These are phyloP conservation scores for Austroboletus novae-zelandiae DNA, from an alignment of 1,284 basidiomycete genomes.

Conservation along the genomic window DNA sequence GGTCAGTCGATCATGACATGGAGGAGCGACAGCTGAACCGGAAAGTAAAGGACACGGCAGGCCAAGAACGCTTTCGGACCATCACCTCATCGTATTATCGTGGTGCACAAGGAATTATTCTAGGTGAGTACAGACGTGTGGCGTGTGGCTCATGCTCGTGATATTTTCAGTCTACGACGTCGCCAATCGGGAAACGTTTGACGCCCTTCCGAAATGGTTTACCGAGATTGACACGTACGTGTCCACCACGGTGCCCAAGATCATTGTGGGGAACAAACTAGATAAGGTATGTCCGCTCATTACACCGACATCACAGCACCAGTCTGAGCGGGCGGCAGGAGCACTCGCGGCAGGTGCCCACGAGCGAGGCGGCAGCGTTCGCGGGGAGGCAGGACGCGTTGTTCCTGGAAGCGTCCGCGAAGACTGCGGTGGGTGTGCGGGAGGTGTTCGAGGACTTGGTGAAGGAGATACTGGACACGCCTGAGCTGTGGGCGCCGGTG, in stretches of 20 bases:
- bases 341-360: slow-evolving; percentile 83
- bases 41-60: slow-evolving; percentile 74
- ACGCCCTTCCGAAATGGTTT: slow-evolving; percentile 91
- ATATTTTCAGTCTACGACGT: slow-evolving; percentile 82
- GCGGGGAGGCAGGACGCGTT: slow-evolving; percentile 79
- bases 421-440: slow-evolving; percentile 78
- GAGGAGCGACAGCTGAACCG: background rate
- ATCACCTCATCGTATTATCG: slow-evolving; percentile 92
- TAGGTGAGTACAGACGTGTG: slow-evolving; percentile 51
- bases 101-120: slow-evolving; percentile 91
- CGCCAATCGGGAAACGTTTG: slow-evolving; percentile 86
- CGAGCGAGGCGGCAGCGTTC: slow-evolving; percentile 77
- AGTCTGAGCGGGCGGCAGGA: slow-evolving; percentile 51
- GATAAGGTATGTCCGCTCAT: slow-evolving; percentile 67
- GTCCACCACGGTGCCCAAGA: slow-evolving; percentile 84
- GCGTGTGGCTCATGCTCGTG: background rate
- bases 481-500: slow-evolving; percentile 59
- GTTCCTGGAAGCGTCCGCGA: slow-evolving; percentile 88
- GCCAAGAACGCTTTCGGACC: slow-evolving; percentile 88
- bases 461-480: slow-evolving; percentile 64
- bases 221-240: slow-evolving; percentile 95
- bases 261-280: slow-evolving; percentile 94
- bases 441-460: slow-evolving; percentile 84
- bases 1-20: slow-evolving; percentile 44
- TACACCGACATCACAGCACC: background rate